phyloP scores from a whole-genome alignment of 108 stramenopile species.

The Discostella pseudostelligera region DNA sequence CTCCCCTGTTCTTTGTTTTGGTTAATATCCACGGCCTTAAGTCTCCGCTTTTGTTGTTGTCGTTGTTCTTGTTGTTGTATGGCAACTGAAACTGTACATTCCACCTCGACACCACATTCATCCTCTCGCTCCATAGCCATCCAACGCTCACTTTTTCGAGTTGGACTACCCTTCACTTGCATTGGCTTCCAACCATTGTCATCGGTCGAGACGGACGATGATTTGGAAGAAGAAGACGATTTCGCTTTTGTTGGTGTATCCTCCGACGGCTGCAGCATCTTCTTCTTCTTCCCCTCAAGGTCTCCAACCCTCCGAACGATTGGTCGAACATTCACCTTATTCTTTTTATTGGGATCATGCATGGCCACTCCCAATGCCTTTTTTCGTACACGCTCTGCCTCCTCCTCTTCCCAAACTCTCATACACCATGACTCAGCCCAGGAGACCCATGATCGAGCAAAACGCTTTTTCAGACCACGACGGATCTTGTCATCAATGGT shows the following conservation, averaged over 20 bases:
- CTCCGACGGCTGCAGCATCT: too few relatives aligned
- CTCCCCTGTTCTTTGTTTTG: too few relatives aligned
- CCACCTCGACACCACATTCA: conserved; percentile 22
- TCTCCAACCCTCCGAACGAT: conserved; percentile 25
- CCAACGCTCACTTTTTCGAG: background rate
- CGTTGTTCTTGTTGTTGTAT: too few relatives aligned
- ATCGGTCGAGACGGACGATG: too few relatives aligned
- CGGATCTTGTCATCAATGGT: conserved; percentile 26
- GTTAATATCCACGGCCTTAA: too few relatives aligned
- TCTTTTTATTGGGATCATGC: background rate
- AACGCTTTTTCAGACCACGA: conserved; percentile 27
- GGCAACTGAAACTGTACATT: background rate
- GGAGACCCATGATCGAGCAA: conserved; percentile 34
- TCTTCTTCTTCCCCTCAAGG: conserved; percentile 1
- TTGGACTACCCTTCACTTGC: background rate
- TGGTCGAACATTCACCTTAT: conserved; percentile 14
- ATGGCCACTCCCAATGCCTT: background rate
- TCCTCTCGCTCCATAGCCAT: background rate
- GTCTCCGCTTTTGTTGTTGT: too few relatives aligned
- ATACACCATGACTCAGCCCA: conserved; percentile 47
- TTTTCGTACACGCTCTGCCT: conserved; percentile 10
- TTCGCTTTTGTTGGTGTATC: too few relatives aligned
- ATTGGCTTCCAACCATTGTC: background rate
- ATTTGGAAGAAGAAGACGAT: too few relatives aligned
- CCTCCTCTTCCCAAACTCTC: conserved; percentile 47